These are phyloP conservation scores for Annulohypoxylon nitens DNA, from an alignment of 495 filamentous ascomycete species.

Conservation along the genomic window DNA sequence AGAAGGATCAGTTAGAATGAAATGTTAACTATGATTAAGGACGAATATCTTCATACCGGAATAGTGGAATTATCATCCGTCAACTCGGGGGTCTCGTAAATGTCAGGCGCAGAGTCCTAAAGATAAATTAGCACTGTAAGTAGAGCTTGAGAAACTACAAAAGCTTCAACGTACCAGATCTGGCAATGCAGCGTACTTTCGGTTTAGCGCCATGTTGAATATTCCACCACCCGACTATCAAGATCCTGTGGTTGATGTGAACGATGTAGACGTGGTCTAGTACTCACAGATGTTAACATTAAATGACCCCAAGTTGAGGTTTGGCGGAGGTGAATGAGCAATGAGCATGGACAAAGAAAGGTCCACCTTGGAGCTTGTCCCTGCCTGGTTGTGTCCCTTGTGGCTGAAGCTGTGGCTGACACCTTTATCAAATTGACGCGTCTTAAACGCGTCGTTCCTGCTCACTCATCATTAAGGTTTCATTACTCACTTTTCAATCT, in stretches of 20 bases:
- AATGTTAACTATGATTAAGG: conserved; percentile 13
- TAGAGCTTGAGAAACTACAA: conserved; percentile 8
- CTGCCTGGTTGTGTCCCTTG: not conserved
- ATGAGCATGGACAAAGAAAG: not conserved
- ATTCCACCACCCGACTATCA: not conserved
- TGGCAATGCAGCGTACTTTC: conserved; percentile 87
- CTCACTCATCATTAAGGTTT: conserved; percentile 3
- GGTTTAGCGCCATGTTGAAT: conserved; percentile 62
- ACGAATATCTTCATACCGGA: conserved; percentile 65
- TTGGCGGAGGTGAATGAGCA: not conserved
- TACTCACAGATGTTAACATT: not conserved
- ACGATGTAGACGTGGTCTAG: not conserved
- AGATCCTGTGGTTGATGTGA: not conserved
- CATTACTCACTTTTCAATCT: conserved; percentile 4
- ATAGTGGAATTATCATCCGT: conserved; percentile 88
- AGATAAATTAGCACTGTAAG: conserved; percentile 19
- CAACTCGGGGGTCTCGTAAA: conserved; percentile 94
- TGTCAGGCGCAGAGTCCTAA: conserved; percentile 89
- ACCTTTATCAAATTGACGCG: conserved; percentile 9
- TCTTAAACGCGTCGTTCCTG: conserved; percentile 31
- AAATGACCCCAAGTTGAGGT: not conserved
- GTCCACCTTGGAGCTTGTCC: not conserved
- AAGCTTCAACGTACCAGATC: conserved; percentile 72
- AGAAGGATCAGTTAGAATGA: conserved; percentile 30
- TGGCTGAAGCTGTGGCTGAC: conserved; percentile 31